Percentiles rank a stretch among this genome's conserved stretches.
phyloP scores from a whole-genome alignment of 352 stramenopile genomes.

The Blastocystis sp. region DNA sequence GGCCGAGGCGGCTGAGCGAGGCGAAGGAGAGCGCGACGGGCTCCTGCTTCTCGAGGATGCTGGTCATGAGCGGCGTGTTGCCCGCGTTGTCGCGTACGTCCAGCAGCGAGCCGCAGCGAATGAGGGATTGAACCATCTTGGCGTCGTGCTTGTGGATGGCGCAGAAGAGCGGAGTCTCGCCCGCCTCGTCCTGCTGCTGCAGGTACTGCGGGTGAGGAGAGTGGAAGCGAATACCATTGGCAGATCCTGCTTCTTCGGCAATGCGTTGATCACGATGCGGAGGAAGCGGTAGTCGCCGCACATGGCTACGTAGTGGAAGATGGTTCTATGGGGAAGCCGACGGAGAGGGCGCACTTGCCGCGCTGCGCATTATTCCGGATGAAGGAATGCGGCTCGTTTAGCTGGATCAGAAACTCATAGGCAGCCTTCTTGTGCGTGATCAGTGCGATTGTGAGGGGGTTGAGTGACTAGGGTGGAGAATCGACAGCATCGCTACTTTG shows the following conservation, averaged over 20 bases:
- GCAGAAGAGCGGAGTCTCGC: slow-evolving; percentile 48
- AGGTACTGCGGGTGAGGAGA: slow-evolving; percentile 3
- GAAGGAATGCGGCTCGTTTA: slow-evolving; percentile 24
- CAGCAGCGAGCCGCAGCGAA: slow-evolving; percentile 65
- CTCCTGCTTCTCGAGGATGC: slow-evolving; percentile 58
- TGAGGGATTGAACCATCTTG: slow-evolving; percentile 68
- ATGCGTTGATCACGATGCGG: slow-evolving; percentile 21
- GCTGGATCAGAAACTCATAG: slow-evolving; percentile 51
- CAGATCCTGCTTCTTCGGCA: slow-evolving; percentile 49
- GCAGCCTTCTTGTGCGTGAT: slow-evolving; percentile 8
- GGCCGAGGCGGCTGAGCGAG: slow-evolving; percentile 66
- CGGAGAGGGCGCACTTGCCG: not conserved
- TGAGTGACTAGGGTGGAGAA: slow-evolving; percentile 3
- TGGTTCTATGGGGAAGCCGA: not conserved
- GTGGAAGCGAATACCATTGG: not conserved
- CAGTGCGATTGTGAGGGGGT: slow-evolving; percentile 34
- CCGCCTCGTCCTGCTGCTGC: not conserved
- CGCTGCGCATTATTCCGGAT: not conserved
- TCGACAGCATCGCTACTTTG: not conserved
- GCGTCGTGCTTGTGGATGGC: slow-evolving; percentile 33
- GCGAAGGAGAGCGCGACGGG: slow-evolving; percentile 51
- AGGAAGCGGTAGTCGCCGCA: slow-evolving; percentile 53
- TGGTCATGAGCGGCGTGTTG: slow-evolving; percentile 71
- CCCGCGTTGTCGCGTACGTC: slow-evolving; percentile 67
- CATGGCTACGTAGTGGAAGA: slow-evolving; percentile 54